phyloP scores from a whole-genome alignment of 805 yeast species.

The Debaryomyces castellii region DNA sequence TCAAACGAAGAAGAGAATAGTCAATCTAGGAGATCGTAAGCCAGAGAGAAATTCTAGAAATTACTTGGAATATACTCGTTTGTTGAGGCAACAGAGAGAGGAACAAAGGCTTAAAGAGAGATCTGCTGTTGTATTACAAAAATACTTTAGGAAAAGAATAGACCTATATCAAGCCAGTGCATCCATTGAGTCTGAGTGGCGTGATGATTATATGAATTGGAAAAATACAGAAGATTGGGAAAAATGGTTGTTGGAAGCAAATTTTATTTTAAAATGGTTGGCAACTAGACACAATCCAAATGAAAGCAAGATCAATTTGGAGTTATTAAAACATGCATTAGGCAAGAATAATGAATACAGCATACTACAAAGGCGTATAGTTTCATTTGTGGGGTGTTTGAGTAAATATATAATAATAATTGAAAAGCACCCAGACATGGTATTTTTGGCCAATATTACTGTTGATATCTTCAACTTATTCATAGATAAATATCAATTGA shows the following conservation, averaged over 20 bases:
- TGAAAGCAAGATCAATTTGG: not conserved
- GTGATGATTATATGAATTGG: conserved; percentile 1
- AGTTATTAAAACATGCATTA: not conserved
- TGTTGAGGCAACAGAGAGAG: conserved; percentile 68
- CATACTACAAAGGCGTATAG: not conserved
- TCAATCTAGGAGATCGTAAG: conserved; percentile 60
- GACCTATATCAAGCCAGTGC: conserved; percentile 26
- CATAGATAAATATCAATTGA: not conserved
- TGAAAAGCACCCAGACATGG: not conserved
- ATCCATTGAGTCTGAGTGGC: conserved; percentile 15
- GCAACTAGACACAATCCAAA: conserved; percentile 4
- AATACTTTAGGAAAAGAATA: conserved; percentile 41
- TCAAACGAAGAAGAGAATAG: conserved; percentile 55
- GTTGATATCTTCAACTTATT: not conserved
- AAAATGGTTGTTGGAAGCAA: conserved; percentile 21
- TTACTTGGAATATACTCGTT: conserved; percentile 61
- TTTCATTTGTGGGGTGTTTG: not conserved
- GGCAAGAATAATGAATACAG: not conserved
- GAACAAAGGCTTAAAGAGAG: conserved; percentile 45
- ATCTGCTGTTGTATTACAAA: conserved; percentile 54
- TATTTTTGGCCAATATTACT: not conserved
- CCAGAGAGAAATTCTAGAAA: conserved; percentile 29
- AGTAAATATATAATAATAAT: not conserved
- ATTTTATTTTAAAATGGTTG: conserved; percentile 15
- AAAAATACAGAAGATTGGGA: conserved; percentile 10